These are phyloP conservation scores for Tulasnella sp. DNA, from an alignment of 768 basidiomycete species.

Conservation along the genomic window DNA sequence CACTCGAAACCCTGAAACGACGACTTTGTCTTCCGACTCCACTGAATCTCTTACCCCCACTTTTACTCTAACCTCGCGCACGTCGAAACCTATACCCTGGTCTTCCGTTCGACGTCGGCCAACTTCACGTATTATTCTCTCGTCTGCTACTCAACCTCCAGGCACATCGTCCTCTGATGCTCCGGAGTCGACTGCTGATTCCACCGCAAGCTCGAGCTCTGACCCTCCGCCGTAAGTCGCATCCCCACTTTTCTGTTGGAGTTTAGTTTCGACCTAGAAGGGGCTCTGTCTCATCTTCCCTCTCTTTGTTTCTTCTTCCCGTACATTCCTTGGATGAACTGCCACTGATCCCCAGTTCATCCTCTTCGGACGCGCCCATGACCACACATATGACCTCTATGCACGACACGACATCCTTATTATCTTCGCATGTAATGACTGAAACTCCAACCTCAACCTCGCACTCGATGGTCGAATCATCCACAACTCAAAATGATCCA, in stretches of 20 bases:
- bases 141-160: background rate
- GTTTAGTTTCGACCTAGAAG: background rate
- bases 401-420: background rate
- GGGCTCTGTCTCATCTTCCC: background rate
- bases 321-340: background rate
- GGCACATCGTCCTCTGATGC: background rate
- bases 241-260: background rate
- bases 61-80: background rate
- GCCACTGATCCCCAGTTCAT: background rate
- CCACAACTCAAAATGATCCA: background rate
- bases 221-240: background rate
- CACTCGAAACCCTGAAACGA: background rate
- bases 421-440: background rate
- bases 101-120: background rate
- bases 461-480: background rate
- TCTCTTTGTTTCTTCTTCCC: background rate
- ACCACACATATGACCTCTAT: background rate
- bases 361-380: background rate
- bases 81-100: background rate
- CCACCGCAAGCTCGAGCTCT: background rate
- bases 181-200: background rate
- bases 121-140: background rate
- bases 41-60: background rate
- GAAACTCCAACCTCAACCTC: background rate
- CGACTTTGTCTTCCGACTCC: background rate